Evolutionary conservation across 345 rosid species (phyloP), one percentile per base, ranked within the genome.

Genomic region (Lumnitzera racemosa): DNA sequence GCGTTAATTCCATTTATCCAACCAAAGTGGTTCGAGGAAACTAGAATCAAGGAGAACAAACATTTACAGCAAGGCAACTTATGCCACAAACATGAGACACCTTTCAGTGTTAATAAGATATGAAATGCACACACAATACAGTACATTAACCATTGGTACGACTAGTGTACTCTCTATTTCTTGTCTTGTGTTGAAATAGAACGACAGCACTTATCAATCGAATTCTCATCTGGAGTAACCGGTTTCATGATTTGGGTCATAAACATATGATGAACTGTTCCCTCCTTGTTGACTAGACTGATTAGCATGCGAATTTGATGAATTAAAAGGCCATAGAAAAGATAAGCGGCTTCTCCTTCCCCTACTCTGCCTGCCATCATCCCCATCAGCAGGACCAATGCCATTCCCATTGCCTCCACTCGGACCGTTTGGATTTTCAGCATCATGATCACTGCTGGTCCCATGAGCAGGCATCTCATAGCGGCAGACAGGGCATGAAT

Each of bases 401-500:
- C 36, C 11, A 31, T 49, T 46, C 20, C 20, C 46, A 24, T 16
- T 57, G 61, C 15, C 31, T 15, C 24, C 24, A 24, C 27, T 57
- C 12, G 4, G 14, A 24, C 47, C 15, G 8, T 24, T 56, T 9
- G 20, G 6, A 13, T 15, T 31, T 36, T 11, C n/a, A 15, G 3
- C n/a, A 46, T 23, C 46, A 31, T 31, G 49, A 57, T 2, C 47
- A 27, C 51, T 63, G 2, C 24, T 15, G 29, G 51, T 31, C 13
- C 47, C 72, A 24, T 49, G 56, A 16, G 67, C 12, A 61, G 77
- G 69, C 36, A 73, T 67, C 69, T 67, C 69, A 57, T 52, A 72
- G 15, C 79, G 76, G 57, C 82, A 78, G 23, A 78, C 77, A 11
- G 82, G 82, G 67, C 82, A 78, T 3, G 82, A 78, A 43, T 78